Conservation (phyloP, 1,284 basidiomycete species). For the Ceratobasidium sp. region DNA sequence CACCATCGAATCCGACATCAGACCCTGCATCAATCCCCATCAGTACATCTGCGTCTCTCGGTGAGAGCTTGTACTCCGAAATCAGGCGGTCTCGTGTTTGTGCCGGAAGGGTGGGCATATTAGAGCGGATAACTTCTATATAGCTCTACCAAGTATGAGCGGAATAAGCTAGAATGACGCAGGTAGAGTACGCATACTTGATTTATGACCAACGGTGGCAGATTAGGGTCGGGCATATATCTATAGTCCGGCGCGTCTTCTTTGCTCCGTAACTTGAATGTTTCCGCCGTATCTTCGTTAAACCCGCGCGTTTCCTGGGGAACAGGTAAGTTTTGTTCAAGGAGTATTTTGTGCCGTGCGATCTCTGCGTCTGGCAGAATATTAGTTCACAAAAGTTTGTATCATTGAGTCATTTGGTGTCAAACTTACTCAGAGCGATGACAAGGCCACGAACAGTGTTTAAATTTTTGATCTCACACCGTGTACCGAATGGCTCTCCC, state of each 20-base stretch:
- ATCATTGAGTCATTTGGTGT: conserved; percentile 24
- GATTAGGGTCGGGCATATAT: conserved; percentile 97
- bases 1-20: conserved; percentile 68
- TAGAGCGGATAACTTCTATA: conserved; percentile 60
- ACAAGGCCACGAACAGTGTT: conserved; percentile 90
- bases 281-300: conserved; percentile 81
- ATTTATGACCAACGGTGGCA: conserved; percentile 77
- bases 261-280: conserved; percentile 84
- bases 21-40: conserved; percentile 71
- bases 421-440: conserved; percentile 78
- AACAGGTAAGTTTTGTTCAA: conserved; percentile 59
- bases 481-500: conserved; percentile 74
- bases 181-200: conserved; percentile 48
- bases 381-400: not conserved
- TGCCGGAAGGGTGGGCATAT: conserved; percentile 82
- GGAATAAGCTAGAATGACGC: not conserved
- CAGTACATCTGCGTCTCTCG: conserved; percentile 76
- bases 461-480: conserved; percentile 97
- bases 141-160: conserved; percentile 58
- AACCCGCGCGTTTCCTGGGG: conserved; percentile 92
- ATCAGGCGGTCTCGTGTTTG: conserved; percentile 67
- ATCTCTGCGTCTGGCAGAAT: conserved; percentile 66
- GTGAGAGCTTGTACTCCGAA: conserved; percentile 60
- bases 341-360: conserved; percentile 68
- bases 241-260: conserved; percentile 96